Evolutionary conservation across 1,139 yeast genomes (phyloP).

Genomic region (Debaryomycetaceae sp.): DNA sequence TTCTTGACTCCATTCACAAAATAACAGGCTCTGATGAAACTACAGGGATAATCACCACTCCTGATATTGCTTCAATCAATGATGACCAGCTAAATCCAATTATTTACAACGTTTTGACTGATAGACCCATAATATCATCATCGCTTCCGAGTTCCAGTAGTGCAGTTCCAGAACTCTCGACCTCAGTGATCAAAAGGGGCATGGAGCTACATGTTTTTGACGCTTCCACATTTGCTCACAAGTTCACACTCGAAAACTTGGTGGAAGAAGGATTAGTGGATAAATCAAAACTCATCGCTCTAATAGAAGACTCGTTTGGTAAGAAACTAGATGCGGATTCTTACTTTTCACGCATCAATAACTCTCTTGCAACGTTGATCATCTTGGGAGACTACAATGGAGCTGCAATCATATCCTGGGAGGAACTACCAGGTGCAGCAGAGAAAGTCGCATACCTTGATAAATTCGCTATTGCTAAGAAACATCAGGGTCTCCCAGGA

Average conservation of each 20-base stretch:
- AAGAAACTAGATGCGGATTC: slow-evolving; percentile 59
- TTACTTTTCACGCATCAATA: slow-evolving; percentile 63
- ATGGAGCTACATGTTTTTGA: slow-evolving; percentile 56
- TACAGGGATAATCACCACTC: slow-evolving; percentile 43
- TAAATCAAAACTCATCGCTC: slow-evolving; percentile 48
- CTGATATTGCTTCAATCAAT: slow-evolving; percentile 43
- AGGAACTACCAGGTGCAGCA: slow-evolving; percentile 19
- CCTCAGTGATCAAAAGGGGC: slow-evolving; percentile 81
- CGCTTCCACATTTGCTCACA: slow-evolving; percentile 23
- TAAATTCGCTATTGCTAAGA: slow-evolving; percentile 84
- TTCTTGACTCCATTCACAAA: slow-evolving; percentile 28
- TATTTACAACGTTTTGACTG: slow-evolving; percentile 84
- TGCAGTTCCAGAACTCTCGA: slow-evolving; percentile 62
- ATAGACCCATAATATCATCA: slow-evolving; percentile 87
- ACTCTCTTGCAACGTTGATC: slow-evolving; percentile 68
- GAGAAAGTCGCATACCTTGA: slow-evolving; percentile 67
- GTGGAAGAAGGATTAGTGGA: slow-evolving; percentile 51
- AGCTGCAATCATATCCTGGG: slow-evolving; percentile 88
- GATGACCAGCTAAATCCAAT: slow-evolving; percentile 67
- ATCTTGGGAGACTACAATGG: slow-evolving; percentile 95
- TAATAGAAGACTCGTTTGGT: slow-evolving; percentile 80
- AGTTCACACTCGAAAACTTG: slow-evolving; percentile 43
- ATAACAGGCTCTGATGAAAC: slow-evolving; percentile 36
- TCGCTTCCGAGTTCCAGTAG: slow-evolving; percentile 77
- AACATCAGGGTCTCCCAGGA: slow-evolving; percentile 87